Conservation (phyloP, 441 rosid species). For the Raphanus hybrid region DNA sequence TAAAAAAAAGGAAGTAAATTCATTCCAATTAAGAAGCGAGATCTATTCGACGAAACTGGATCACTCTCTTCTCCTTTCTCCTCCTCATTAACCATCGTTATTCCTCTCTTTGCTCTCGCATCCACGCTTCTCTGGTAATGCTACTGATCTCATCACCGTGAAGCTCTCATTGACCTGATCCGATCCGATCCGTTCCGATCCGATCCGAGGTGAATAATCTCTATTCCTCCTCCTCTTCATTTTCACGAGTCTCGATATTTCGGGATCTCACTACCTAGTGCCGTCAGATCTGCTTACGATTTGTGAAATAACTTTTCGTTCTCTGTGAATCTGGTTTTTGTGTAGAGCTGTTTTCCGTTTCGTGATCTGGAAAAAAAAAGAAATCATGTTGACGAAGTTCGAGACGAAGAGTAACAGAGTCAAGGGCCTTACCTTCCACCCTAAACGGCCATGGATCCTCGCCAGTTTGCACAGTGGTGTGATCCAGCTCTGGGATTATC, state of each 20-base stretch:
- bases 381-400: conserved; percentile 62
- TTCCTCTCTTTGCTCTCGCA: conserved; percentile 4
- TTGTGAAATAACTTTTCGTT: background rate
- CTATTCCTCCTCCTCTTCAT: conserved; percentile 17
- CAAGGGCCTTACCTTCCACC: conserved; percentile 69
- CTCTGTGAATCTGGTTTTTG: conserved; percentile 23
- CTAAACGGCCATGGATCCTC: conserved; percentile 71
- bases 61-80: background rate
- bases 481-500: conserved; percentile 74
- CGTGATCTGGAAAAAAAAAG: background rate
- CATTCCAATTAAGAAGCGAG: background rate
- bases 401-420: conserved; percentile 78
- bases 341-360: conserved; percentile 6
- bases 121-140: conserved; percentile 20
- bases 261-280: conserved; percentile 5
- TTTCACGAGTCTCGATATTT: background rate
- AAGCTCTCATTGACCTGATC: background rate
- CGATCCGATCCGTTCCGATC: conserved; percentile 36
- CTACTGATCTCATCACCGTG: background rate
- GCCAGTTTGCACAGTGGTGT: conserved; percentile 76
- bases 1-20: background rate
- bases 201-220: conserved; percentile 53
- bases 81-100: background rate
- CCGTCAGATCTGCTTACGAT: conserved; percentile 24
- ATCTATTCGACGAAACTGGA: background rate